phyloP scores from a whole-genome alignment of 2,329 filamentous ascomycete species.

The Claviceps maximensis region DNA sequence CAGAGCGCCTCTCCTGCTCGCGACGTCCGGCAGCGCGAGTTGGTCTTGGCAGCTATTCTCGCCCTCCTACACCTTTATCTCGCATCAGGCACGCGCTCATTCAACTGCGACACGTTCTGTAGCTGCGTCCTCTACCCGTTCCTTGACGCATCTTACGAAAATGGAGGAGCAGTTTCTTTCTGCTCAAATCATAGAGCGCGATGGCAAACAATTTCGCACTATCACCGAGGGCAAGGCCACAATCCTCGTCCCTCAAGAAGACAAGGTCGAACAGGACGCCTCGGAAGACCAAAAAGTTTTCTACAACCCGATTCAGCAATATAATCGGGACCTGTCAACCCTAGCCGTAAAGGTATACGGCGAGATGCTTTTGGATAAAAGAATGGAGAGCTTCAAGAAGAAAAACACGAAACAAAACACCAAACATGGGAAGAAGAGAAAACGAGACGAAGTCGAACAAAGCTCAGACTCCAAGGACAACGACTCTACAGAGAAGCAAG shows the following conservation, averaged over 20 bases:
- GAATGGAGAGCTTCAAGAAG: slow-evolving; percentile 21
- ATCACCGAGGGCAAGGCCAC: slow-evolving; percentile 44
- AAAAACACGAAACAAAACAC: slow-evolving; percentile 30
- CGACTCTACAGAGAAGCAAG: slow-evolving; percentile 1
- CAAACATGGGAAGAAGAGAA: slow-evolving; percentile 31
- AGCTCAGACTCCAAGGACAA: neutral
- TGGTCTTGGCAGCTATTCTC: neutral
- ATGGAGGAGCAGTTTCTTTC: slow-evolving; percentile 9
- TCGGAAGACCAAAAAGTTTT: slow-evolving; percentile 70
- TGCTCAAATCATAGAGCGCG: slow-evolving; percentile 16
- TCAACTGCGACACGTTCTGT: slow-evolving; percentile 1
- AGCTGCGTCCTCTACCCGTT: neutral
- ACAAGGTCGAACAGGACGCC: slow-evolving; percentile 33
- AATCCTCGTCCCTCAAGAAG: slow-evolving; percentile 38
- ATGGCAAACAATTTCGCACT: slow-evolving; percentile 37
- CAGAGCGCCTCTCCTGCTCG: neutral
- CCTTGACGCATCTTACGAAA: slow-evolving; percentile 1
- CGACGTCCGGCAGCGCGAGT: neutral
- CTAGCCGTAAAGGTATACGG: slow-evolving; percentile 84
- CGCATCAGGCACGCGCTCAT: neutral
- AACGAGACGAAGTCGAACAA: slow-evolving; percentile 24
- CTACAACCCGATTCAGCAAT: slow-evolving; percentile 98
- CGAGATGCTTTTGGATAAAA: slow-evolving; percentile 44
- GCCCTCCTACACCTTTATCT: neutral
- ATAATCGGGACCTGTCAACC: slow-evolving; percentile 91